Conservation (phyloP, 108 stramenopile genomes). For the Skeletonema menzelii region DNA sequence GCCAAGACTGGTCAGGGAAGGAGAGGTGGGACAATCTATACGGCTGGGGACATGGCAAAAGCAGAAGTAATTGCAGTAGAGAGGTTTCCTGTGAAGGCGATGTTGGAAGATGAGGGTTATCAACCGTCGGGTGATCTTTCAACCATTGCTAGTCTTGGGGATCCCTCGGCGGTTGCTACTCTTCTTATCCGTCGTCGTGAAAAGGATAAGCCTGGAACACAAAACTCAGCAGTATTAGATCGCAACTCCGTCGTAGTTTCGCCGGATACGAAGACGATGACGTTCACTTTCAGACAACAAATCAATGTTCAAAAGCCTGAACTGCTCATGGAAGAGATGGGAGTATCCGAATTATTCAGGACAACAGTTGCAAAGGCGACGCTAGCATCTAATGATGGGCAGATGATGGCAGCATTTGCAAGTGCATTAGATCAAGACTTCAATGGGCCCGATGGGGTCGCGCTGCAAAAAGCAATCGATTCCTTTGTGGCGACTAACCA, state of each 20-base stretch:
- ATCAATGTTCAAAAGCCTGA: slow-evolving; percentile 90
- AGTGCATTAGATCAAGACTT: slow-evolving; percentile 81
- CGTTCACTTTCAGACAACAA: slow-evolving; percentile 62
- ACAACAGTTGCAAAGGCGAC: slow-evolving; percentile 77
- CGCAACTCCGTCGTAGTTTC: slow-evolving; percentile 47
- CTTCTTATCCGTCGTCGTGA: slow-evolving; percentile 69
- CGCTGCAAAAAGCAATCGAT: slow-evolving; percentile 57
- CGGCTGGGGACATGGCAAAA: slow-evolving; percentile 84
- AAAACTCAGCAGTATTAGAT: slow-evolving; percentile 42
- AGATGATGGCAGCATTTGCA: slow-evolving; percentile 79
- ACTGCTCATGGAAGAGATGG: slow-evolving; percentile 74
- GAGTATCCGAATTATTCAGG: slow-evolving; percentile 68
- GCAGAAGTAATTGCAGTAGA: slow-evolving; percentile 87
- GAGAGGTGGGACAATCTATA: slow-evolving; percentile 81
- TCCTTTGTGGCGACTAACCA: slow-evolving; percentile 64
- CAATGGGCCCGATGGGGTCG: slow-evolving; percentile 65
- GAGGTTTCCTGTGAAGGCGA: slow-evolving; percentile 60
- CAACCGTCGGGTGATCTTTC: slow-evolving; percentile 65
- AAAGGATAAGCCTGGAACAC: slow-evolving; percentile 64
- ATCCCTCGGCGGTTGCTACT: slow-evolving; percentile 65
- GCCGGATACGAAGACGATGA: slow-evolving; percentile 62
- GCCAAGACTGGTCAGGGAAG: slow-evolving; percentile 79
- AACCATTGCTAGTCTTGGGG: slow-evolving; percentile 68
- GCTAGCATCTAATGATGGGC: slow-evolving; percentile 68
- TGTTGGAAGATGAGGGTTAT: slow-evolving; percentile 86